Evolutionary conservation across 148 eudicot species (phyloP), one percentile per base, ranked within the genome.

Genomic region (Pouteria glomerata): DNA sequence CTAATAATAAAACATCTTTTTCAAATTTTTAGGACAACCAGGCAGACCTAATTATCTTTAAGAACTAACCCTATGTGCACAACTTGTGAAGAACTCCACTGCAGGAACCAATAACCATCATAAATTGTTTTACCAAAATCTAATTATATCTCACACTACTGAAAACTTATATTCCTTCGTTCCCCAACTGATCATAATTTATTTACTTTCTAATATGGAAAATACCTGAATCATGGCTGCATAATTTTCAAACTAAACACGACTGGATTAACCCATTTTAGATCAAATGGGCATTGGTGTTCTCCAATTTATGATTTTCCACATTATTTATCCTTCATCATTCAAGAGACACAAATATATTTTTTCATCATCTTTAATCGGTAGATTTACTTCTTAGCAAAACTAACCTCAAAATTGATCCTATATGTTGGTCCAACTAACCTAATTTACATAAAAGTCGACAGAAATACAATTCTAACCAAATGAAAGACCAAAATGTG

Each of bases 401-500:
- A 37, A 23, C 1, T 39, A 3, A 64, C 26, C 68, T 13, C n/a
- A 18, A 14, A 64, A 64, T 41, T 6, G 34, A 26, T 42, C 26
- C 68, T 37, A 42, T 29, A 44, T 64, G 68, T 31, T 13, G 6
- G 11, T 64, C 68, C 21, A 64, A 26, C 1, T 59, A 37, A 10
- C 47, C 48, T 63, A 39, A 63, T 21, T 63, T 23, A 63, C 66
- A 37, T 39, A 29, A 5, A 12, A 37, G 11, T 31, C 12, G 14
- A 12, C 29, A 5, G 30, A 21, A 61, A 35, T 2, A 34, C 29
- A 61, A 61, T 35, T 19, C 48, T 11, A 0, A 63, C 30, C 19
- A 39, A 62, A 63, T 63, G 66, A 39, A 63, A 63, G 29, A 37
- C 47, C 27, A 21, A 62, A n/a, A 60, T 6, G 63, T 39, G 31